A percentile compares a stretch with the other conserved stretches of the same genome.
Conservation (phyloP, 2,329 filamentous ascomycete species). For the Albifimbria verrucaria region DNA sequence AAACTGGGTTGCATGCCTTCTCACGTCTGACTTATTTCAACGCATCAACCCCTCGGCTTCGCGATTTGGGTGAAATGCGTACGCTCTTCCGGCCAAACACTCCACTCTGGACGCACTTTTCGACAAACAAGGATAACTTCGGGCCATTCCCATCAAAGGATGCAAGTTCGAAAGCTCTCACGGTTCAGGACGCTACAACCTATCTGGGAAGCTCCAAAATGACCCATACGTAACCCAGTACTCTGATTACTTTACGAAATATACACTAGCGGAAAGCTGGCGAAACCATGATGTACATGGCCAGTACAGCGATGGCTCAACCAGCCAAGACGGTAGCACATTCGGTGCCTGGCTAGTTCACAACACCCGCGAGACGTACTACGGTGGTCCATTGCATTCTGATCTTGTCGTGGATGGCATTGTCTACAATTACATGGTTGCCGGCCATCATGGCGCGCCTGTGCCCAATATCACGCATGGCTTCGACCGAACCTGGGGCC, state of each 20-base stretch:
- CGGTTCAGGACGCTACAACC: constrained; percentile 62
- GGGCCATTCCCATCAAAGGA: constrained; percentile 42
- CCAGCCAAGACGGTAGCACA: constrained; percentile 44
- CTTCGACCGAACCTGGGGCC: constrained; percentile 62
- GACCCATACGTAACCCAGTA: constrained; percentile 52
- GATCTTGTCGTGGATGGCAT: constrained; percentile 62
- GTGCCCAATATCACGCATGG: constrained; percentile 61
- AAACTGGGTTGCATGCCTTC: constrained; percentile 59
- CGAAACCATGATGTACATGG: constrained; percentile 57
- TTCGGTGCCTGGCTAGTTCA: constrained; percentile 61
- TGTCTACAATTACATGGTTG: constrained; percentile 59
- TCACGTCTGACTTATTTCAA: constrained; percentile 56
- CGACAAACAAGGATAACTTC: constrained; percentile 50
- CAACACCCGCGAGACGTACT: constrained; percentile 60
- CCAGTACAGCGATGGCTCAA: constrained; percentile 30
- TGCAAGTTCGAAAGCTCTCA: constrained; percentile 28
- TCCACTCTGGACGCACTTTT: constrained; percentile 57
- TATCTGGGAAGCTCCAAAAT: constrained; percentile 50
- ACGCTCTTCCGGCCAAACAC: constrained; percentile 58
- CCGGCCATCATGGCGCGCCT: constrained; percentile 58
- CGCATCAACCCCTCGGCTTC: constrained; percentile 46
- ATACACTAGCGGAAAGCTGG: constrained; percentile 57
- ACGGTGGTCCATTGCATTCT: constrained; percentile 56
- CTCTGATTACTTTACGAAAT: constrained; percentile 62
- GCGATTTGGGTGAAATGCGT: constrained; percentile 57